A percentile compares a stretch with the other conserved stretches of the same genome.
Conservation (phyloP, 2,329 filamentous ascomycete species). For the Alternaria rosae region DNA sequence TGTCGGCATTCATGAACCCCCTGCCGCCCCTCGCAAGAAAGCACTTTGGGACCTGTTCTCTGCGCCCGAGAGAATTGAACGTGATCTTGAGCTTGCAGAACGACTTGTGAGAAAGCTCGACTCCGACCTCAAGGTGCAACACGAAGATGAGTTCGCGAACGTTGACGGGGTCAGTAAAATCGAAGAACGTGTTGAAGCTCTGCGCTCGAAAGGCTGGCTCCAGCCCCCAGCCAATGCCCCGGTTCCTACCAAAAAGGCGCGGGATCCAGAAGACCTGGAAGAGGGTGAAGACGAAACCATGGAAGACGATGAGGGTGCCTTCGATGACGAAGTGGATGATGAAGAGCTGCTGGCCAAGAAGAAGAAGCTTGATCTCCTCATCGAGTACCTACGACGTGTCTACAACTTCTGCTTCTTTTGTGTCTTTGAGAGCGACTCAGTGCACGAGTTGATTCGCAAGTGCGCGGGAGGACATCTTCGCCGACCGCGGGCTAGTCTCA, state of each 20-base stretch:
- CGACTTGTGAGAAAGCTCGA: slow-evolving; percentile 87
- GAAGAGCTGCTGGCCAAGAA: slow-evolving; percentile 91
- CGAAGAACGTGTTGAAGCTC: slow-evolving; percentile 83
- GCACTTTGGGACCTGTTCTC: slow-evolving; percentile 97
- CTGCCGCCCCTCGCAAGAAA: slow-evolving; percentile 86
- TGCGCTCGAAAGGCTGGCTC: slow-evolving; percentile 78
- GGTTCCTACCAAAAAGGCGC: slow-evolving; percentile 65
- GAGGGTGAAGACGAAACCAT: slow-evolving; percentile 73
- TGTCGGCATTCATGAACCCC: slow-evolving; percentile 93
- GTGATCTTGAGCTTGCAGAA: slow-evolving; percentile 83
- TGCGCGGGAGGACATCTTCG: slow-evolving; percentile 97
- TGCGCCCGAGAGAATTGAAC: slow-evolving; percentile 88
- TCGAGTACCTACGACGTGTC: slow-evolving; percentile 94
- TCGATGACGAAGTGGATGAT: slow-evolving; percentile 84
- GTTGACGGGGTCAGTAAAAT: slow-evolving; percentile 78
- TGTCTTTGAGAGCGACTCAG: slow-evolving; percentile 96
- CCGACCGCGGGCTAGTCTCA: slow-evolving; percentile 85
- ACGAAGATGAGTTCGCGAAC: slow-evolving; percentile 49
- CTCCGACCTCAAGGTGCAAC: slow-evolving; percentile 77
- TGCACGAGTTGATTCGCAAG: slow-evolving; percentile 94
- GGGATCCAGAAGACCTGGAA: slow-evolving; percentile 69
- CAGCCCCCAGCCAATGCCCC: slow-evolving; percentile 68
- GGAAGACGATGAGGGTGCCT: slow-evolving; percentile 70
- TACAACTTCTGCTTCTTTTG: slow-evolving; percentile 99
- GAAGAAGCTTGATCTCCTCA: slow-evolving; percentile 94